These are phyloP conservation scores for Tylopilus orsonianus DNA, from an alignment of 1,284 basidiomycete genomes.

Conservation along the genomic window DNA sequence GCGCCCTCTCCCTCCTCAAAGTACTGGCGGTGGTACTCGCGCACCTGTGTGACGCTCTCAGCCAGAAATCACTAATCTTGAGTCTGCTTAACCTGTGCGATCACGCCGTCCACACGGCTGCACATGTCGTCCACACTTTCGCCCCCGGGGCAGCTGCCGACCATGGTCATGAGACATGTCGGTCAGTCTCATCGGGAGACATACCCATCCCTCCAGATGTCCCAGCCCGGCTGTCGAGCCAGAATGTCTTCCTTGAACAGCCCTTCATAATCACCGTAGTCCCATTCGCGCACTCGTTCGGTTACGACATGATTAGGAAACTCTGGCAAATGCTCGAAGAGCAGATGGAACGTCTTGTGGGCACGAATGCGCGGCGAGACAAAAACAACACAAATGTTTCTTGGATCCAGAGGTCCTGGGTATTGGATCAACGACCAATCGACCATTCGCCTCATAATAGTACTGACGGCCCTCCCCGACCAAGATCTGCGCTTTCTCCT, in stretches of 20 bases:
- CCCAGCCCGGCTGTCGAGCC: constrained; percentile 65
- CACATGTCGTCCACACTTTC: constrained; percentile 82
- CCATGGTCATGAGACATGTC: not conserved
- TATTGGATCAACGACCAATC: constrained; percentile 5
- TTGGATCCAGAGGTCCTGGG: constrained; percentile 77
- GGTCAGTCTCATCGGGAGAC: constrained; percentile 17
- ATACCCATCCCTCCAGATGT: constrained; percentile 82
- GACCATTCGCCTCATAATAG: not conserved
- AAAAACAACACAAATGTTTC: constrained; percentile 72
- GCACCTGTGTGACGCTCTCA: constrained; percentile 52
- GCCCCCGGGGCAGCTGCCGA: constrained; percentile 76
- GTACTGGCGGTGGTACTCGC: constrained; percentile 73
- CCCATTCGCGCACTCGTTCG: constrained; percentile 80
- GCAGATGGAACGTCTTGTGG: constrained; percentile 79
- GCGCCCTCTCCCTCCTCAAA: constrained; percentile 61
- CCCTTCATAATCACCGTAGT: constrained; percentile 91
- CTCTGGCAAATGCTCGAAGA: constrained; percentile 60
- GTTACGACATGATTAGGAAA: constrained; percentile 57
- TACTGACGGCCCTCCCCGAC: constrained; percentile 77
- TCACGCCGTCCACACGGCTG: constrained; percentile 73
- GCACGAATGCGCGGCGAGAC: constrained; percentile 86
- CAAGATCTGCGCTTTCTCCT: constrained; percentile 60
- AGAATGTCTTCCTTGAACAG: constrained; percentile 74
- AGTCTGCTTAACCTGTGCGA: constrained; percentile 51
- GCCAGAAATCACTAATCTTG: not conserved